These are phyloP conservation scores for Penicillium sp. DNA, from an alignment of 2,329 filamentous ascomycete genomes.

Conservation along the genomic window DNA sequence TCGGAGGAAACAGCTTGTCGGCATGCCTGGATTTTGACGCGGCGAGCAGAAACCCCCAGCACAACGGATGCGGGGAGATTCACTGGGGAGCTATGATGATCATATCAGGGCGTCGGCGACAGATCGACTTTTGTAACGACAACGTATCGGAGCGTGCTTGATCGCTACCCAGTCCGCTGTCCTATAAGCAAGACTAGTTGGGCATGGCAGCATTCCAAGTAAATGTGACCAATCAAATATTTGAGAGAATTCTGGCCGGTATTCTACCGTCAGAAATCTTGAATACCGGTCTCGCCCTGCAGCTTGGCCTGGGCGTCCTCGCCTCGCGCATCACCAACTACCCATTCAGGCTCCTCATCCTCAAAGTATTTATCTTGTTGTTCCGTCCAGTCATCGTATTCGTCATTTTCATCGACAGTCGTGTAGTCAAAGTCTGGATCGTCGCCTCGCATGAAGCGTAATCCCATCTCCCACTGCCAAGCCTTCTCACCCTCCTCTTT, in stretches of 20 bases:
- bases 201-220: background rate
- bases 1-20: background rate
- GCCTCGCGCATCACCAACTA: constrained; percentile 51
- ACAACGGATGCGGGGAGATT: background rate
- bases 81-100: too few species aligned
- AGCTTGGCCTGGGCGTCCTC: constrained; percentile 33
- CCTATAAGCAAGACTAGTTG: background rate
- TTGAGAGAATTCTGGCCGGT: background rate
- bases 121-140: background rate
- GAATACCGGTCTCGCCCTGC: constrained; percentile 69
- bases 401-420: constrained; percentile 70
- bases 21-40: background rate
- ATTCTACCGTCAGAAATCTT: constrained; percentile 61
- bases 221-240: background rate
- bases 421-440: constrained; percentile 81
- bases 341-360: constrained; percentile 72
- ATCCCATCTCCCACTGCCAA: constrained; percentile 73
- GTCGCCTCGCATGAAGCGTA: constrained; percentile 73
- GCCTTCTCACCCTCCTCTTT: constrained; percentile 68
- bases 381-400: constrained; percentile 68
- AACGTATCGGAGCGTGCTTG: background rate
- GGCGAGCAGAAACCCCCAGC: background rate
- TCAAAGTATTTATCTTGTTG: constrained; percentile 80
- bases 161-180: background rate
- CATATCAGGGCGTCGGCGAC: background rate